Evolutionary conservation across 306 rosid species (phyloP), one percentile per base, ranked within the genome.

Genomic region (Amphicarpaea edgeworthii): DNA sequence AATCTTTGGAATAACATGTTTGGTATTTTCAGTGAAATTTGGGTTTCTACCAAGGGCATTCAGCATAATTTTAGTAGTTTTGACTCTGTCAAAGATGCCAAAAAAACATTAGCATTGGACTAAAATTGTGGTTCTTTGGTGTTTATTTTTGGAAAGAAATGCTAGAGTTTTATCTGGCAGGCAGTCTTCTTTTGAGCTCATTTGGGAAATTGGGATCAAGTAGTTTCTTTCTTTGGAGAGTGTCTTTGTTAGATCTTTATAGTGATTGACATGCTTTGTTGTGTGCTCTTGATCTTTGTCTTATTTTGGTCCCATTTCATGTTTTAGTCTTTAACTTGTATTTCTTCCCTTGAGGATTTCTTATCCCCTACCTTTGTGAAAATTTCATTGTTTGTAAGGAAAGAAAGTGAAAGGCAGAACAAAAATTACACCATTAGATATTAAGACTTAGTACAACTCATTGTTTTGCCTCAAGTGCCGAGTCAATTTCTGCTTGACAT

Each of bases 121-220:
- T 54, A n/a, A 11, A 57, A 28, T 59, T 59, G 41, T 59, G 65
- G 20, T 59, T 59, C 11, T 59, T 28, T 24, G 64, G 40, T 24
- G 37, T 55, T 24, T 55, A 21, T 11, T n/a, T 3, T 3, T 23
- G 8, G 8, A 23, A 21, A 54, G 61, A 54, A 10, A 21, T 54
- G 32, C 3, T 54, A 51, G 17, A 54, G 3, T 58, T 58, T 58
- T 24, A 19, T 24, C 10, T 58, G 16, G 17, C 11, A 57, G 17
- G 9, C 8, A 12, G 37, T 57, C 17, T 10, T 53, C 26, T 55
- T 24, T 24, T 24, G 28, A 24, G 28, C 28, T 24, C 28, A 24
- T 3, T 24, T 24, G 28, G 28, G 28, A 24, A 24, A 24, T 24
- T 24, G 28, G 28, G 28, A 24, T 24, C 4, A 6, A 14, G 32